These are phyloP conservation scores for Diplodia sapinea DNA, from an alignment of 2,329 filamentous ascomycete species.

Conservation along the genomic window DNA sequence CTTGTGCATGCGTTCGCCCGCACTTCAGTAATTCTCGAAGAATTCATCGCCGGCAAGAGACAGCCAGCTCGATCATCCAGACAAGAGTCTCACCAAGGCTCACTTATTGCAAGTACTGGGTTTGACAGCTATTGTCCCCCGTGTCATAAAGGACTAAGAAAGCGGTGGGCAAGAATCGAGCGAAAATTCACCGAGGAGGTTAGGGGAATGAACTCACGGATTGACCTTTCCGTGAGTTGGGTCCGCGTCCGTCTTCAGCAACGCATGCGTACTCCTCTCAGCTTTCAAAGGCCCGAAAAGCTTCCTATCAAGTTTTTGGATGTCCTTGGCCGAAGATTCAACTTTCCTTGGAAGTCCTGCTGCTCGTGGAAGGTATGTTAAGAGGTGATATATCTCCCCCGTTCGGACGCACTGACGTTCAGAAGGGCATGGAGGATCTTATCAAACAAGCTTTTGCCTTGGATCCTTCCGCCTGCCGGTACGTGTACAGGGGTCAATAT, in stretches of 20 bases:
- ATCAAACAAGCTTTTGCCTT: constrained; percentile 58
- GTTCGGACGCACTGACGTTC: background rate
- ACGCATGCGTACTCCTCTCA: background rate
- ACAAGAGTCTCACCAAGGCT: background rate
- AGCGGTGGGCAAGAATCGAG: background rate
- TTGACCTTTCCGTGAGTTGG: background rate
- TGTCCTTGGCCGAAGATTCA: constrained; percentile 87
- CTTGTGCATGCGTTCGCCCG: background rate
- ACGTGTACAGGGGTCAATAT: constrained; percentile 55
- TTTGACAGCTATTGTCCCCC: background rate
- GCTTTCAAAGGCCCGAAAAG: constrained; percentile 50
- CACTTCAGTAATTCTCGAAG: background rate
- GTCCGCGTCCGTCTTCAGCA: background rate
- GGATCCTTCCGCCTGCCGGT: constrained; percentile 53
- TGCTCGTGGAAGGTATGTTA: constrained; percentile 77
- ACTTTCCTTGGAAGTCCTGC: constrained; percentile 86
- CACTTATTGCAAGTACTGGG: constrained; percentile 3
- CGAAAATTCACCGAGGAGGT: background rate
- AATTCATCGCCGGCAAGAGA: background rate
- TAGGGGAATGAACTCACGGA: background rate
- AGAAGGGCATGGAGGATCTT: constrained; percentile 55
- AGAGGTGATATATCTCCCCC: too few species aligned
- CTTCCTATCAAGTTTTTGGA: constrained; percentile 88
- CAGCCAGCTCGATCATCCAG: background rate
- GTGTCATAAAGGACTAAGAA: background rate